These are phyloP conservation scores for Plasmodium coatneyi DNA, from an alignment of 169 alveolate genomes.

Conservation along the genomic window DNA sequence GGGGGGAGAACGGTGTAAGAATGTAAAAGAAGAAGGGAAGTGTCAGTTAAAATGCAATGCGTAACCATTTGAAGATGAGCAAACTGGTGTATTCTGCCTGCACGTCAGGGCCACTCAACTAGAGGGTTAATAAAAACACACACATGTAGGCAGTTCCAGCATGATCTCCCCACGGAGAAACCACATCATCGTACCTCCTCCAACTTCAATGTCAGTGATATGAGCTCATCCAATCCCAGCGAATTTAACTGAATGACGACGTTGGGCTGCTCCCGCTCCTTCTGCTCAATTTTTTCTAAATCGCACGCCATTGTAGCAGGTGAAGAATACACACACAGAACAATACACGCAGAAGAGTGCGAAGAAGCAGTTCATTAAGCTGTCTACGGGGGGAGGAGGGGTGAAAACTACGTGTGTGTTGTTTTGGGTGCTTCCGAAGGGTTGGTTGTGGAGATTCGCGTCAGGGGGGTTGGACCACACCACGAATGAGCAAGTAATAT, in stretches of 20 bases:
- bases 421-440: too few species aligned
- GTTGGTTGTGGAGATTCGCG: not conserved
- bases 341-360: slow-evolving; percentile 14
- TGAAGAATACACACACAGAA: slow-evolving; percentile 16
- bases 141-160: not conserved
- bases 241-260: slow-evolving; percentile 54
- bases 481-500: not conserved
- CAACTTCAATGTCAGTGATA: slow-evolving; percentile 44
- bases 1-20: not conserved
- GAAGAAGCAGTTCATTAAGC: not conserved
- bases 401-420: too few species aligned
- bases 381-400: not conserved
- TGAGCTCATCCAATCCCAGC: slow-evolving; percentile 39
- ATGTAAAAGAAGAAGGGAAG: not conserved
- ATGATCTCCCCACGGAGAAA: not conserved
- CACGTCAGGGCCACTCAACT: not conserved
- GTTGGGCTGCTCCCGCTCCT: slow-evolving; percentile 59
- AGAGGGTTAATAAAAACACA: not conserved
- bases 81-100: not conserved
- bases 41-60: too few species aligned
- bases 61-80: not conserved
- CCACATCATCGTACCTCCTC: slow-evolving; percentile 37
- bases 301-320: slow-evolving; percentile 67
- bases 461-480: not conserved
- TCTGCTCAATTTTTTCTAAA: slow-evolving; percentile 70